Base-by-base conservation (phyloP, 495 filamentous ascomycete genomes). In the Penicillium atrosanguineum region DNA sequence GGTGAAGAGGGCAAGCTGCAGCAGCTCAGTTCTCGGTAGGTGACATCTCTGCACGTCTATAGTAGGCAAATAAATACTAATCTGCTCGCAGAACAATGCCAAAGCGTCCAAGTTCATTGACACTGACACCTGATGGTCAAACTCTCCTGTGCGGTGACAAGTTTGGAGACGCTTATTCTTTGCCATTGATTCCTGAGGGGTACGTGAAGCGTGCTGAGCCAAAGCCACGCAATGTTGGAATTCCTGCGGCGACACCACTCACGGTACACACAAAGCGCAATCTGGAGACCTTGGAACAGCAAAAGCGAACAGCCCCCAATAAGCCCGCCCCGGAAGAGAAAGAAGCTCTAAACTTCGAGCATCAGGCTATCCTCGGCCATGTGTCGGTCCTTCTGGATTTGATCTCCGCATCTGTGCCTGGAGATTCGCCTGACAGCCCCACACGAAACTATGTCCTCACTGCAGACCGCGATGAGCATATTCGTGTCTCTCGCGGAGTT, bases 401-500 rank as follows among this genome's bases (percentile, higher is more conserved):
- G 31, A 59, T 70, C 3, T 75, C 82, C 23, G 82, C 79, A 5
- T 65, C 69, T 19, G 48, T 71, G 36, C 55, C 60, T 37, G 51
- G 49, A 23, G 59, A 56, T 12, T 45, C 62, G 23, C 69, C 48
- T 46, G 72, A 21, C 9, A 58, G 59, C n/a, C 44, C 49, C 19
- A 64, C 65, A 4, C 72, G 83, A 46, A 75, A 68, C 39, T 96
- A 93, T 65, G 87, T 97, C 55, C 65, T 98, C 56, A 95, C 91
- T 7, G 87, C 86, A 18, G 94, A 98, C 72, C 84, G 94, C 49
- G 94, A 98, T 75, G 94, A 98, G 76, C 95, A 97, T 66, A 96
- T 98, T 61, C 90, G 94, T 48, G 78, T 98, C 8, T 94, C 93
- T 23, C 80, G 94, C 50, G 88, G 85, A 4, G 73, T 84, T 18